Evolutionary conservation across 1,139 yeast species (phyloP).

Genomic region (Saccharomyces pastorianus): DNA sequence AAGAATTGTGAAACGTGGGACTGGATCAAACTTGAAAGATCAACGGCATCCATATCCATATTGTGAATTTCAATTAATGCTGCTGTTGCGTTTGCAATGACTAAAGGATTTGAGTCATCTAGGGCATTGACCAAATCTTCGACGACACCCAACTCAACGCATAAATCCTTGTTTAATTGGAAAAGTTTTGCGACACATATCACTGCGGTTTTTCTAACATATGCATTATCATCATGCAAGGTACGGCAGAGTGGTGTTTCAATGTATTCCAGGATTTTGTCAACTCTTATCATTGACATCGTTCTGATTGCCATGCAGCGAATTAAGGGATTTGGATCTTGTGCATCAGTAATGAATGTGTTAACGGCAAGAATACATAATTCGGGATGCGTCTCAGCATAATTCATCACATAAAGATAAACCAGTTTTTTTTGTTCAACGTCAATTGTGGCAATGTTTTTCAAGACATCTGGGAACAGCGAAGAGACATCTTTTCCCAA

Average conservation of each 20-base stretch:
- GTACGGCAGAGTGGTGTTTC: conserved; percentile 83
- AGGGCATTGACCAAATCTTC: conserved; percentile 61
- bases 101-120: conserved; percentile 92
- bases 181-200: conserved; percentile 93
- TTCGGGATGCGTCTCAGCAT: conserved; percentile 94
- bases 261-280: conserved; percentile 90
- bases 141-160: conserved; percentile 82
- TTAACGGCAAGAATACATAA: conserved; percentile 92
- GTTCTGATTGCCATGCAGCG: conserved; percentile 95
- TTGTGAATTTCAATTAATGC: conserved; percentile 79
- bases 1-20: conserved; percentile 45
- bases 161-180: conserved; percentile 73
- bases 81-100: conserved; percentile 85
- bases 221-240: conserved; percentile 86
- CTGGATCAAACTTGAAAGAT: conserved; percentile 29
- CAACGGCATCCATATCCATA: conserved; percentile 45
- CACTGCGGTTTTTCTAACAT: conserved; percentile 95
- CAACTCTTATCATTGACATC: conserved; percentile 97
- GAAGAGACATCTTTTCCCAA: conserved; percentile 96
- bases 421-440: conserved; percentile 94
- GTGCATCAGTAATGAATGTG: conserved; percentile 93
- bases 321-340: conserved; percentile 93
- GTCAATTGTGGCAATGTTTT: conserved; percentile 95
- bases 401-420: conserved; percentile 89
- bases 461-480: conserved; percentile 89